Base-by-base conservation (phyloP, 257 asterid species). In the Solanum bulbocastanum region DNA sequence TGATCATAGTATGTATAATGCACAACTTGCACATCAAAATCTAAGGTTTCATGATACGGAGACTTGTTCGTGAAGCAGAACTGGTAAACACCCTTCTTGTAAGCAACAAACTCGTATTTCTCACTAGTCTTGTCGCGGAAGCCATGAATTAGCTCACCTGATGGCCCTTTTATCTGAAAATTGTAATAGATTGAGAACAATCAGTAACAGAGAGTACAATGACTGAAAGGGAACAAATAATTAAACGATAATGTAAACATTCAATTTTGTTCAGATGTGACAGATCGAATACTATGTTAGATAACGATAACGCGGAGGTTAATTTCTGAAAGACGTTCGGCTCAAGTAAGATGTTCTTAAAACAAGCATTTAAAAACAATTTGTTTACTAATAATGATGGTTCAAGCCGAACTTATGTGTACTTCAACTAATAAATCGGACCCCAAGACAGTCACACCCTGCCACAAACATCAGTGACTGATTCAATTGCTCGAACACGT, bases 21-120 rank as follows among this genome's bases (percentile, higher is more conserved):
- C 46, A 93, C 96, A 82, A 98, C 95, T 83, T 93, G 96, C 60
- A 96, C 94, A 86, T 95, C 99, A 84, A 96, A 96, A 92, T 96
- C 98, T 27, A 96, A 44, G 56, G 98, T 94, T 88, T 94, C 98
- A 85, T 93, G 98, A 89, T 96, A 95, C 2, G 99, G 99, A 44
- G 99, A 96, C 91, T 95, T 95, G 73, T 94, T 96, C 37, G 96
- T 93, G 92, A 96, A 96, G 87, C 99, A 96, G 90, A 95, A 95
- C 23, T 92, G 92, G 75, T 95, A 92, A 82, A 95, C 92, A 87
- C 98, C 99, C 89, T 93, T 94, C 60, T 90, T 92, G 86, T 92
- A 91, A 86, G 98, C 94, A 84, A 95, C 92, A 88, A 95, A 95
- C 91, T 96, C 98, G 2, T 93, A 93, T 89, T 95, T 96, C 74